Percentiles rank a stretch among this genome's conserved stretches.
Conservation (phyloP, 768 basidiomycete species). For the Podaxis sp. region DNA sequence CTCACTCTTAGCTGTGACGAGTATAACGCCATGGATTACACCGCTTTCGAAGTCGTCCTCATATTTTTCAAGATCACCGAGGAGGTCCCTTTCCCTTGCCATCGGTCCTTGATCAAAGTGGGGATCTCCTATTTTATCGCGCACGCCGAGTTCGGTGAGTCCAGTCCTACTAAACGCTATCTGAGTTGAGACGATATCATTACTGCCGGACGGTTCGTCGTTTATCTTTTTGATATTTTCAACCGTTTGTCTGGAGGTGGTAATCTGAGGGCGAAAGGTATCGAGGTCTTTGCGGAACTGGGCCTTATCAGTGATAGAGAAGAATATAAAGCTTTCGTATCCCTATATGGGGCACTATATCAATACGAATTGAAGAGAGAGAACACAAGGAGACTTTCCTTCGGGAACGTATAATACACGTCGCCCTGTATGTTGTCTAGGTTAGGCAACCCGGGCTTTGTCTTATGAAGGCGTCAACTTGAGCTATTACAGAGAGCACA, state of each 20-base stretch:
- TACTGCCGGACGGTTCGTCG: not conserved
- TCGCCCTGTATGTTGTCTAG: not conserved
- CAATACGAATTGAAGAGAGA: too few relatives aligned
- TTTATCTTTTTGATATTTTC: too few relatives aligned
- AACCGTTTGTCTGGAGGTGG: too few relatives aligned
- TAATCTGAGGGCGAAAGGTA: not conserved
- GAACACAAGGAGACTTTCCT: not conserved
- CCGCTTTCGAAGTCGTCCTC: not conserved
- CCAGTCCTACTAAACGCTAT: not conserved
- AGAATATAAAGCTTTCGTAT: not conserved
- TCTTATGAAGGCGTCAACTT: too few relatives aligned
- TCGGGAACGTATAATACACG: not conserved
- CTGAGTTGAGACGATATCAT: not conserved
- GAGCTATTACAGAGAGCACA: too few relatives aligned
- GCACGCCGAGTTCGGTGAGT: not conserved
- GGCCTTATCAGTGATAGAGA: not conserved
- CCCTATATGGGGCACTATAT: too few relatives aligned
- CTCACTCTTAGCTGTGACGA: not conserved
- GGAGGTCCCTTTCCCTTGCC: not conserved
- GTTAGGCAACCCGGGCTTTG: not conserved
- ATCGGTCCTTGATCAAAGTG: not conserved
- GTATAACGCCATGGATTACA: not conserved
- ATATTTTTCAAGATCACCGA: not conserved
- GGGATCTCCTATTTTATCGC: not conserved
- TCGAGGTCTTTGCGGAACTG: not conserved